Evolutionary conservation across 176 grass and related monocot species (phyloP), one percentile per base, ranked within the genome.

Genomic region (Melocanna baccifera): DNA sequence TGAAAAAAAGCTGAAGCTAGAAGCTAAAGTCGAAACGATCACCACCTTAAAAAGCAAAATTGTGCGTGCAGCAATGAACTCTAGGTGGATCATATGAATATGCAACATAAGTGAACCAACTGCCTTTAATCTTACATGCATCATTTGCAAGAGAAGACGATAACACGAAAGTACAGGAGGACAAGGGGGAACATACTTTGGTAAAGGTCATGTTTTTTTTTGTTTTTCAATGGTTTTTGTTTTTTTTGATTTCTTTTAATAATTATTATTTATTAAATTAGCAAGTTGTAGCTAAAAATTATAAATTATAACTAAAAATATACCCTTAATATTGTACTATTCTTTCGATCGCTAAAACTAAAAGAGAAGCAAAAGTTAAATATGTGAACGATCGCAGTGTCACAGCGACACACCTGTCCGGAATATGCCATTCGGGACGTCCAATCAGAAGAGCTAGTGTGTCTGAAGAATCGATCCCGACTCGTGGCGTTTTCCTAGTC

Each of bases 151-250:
- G 40, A 47, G 15, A 11, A 23, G 12, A 61, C 6, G 19, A 56
- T 75, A 40, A 69, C 25, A 45, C 40, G 7, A 51, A 73, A 52
- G 40, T 15, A 29, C 43, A 6, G 28, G 20, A 81, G 55, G n/a
- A n/a, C n/a, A n/a, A n/a, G n/a, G n/a, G n/a, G n/a, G 67, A 79
- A 72, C 55, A 76, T 67, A 34, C 46, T 28, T 52, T n/a, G n/a
- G n/a, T n/a, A n/a, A n/a, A 42, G 32, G 32, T 34, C 32, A 34
- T 34, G 32, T 34, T 34, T 34, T 34, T 1, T 32, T 32, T 32
- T 32, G 32, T 32, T 32, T 34, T 34, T 34, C 4, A 34, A 34
- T 3, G 32, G 0, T 3, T 34, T 34, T 34, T 34, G 4, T 34
- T 3, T 34, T 3, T 34, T 34, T 34, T 4, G 32, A 32, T 4